Conservation (phyloP, 2,329 filamentous ascomycete species). For the Trichoderma koningiopsis region DNA sequence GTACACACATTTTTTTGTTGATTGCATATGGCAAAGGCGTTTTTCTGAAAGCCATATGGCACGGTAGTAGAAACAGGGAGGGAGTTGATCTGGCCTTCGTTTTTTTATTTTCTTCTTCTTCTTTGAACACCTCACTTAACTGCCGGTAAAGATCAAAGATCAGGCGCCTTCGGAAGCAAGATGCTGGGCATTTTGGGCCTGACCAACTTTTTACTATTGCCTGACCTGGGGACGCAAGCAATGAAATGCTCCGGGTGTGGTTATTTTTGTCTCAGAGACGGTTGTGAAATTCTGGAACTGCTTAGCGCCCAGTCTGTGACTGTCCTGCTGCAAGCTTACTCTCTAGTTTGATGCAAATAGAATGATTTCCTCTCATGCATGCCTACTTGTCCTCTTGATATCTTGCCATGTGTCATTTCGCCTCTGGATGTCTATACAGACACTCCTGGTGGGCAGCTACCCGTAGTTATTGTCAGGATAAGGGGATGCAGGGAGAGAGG, state of each 20-base stretch:
- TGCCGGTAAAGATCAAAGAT: constrained; percentile 5
- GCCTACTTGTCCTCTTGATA: constrained; percentile 8
- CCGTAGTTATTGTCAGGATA: neutral
- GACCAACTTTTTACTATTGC: neutral
- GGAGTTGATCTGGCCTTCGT: neutral
- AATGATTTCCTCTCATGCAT: constrained; percentile 13
- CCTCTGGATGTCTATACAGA: constrained; percentile 6
- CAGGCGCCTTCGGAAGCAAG: neutral
- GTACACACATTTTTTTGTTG: neutral
- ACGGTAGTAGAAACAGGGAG: constrained; percentile 12
- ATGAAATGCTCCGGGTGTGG: neutral
- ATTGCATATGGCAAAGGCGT: constrained; percentile 8
- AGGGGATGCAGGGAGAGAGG: constrained; percentile 2
- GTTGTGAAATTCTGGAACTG: neutral
- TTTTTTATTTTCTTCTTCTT: neutral
- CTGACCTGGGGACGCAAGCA: neutral
- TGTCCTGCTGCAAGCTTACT: constrained; percentile 13
- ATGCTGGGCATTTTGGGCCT: neutral
- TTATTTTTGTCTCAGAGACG: neutral
- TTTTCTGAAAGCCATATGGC: constrained; percentile 2
- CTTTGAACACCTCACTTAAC: neutral
- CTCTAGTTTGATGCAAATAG: constrained; percentile 19
- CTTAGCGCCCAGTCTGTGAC: constrained; percentile 6
- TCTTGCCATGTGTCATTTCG: constrained; percentile 19
- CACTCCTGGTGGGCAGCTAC: neutral